Evolutionary conservation across 2,329 filamentous ascomycete genomes (phyloP), one percentile per base, ranked within the genome.

Genomic region (Penicillium thymicola): DNA sequence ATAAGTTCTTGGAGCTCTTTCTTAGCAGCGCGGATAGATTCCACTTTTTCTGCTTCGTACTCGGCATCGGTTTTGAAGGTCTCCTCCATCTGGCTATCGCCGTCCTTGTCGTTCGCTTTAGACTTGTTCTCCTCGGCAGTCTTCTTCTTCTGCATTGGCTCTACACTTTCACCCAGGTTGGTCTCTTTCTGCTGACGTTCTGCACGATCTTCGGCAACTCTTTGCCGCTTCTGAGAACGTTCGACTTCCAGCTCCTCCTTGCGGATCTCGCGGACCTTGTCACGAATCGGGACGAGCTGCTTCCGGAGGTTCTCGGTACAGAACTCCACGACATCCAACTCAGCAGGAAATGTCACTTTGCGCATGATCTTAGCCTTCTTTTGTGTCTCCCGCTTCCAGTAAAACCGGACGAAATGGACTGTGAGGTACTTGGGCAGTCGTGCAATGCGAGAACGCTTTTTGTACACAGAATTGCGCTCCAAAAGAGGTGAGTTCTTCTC

Each of bases 301-400:
- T 88, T 87, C 73, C 86, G 89, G 60, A 99, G 81, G 51, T 94
- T 88, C 27, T 97, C 92, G 13, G 92, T 93, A 75, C 94, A 99
- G 76, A 96, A 97, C 72, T 99, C 94, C 23, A 96, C 87, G 38
- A 90, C 86, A 69, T 99, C 94, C 34, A 99, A 80, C 75, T 99
- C 94, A 49, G 90, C 87, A 7, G 93, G 93, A 72, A 99, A 99
- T 0, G 91, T 93, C 55, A 99, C 94, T 78, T 97, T 99, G 72
- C 92, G 90, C 90, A 99, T 93, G 67, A 99, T 99, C 82, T 99
- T 99, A 64, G 93, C 92, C 82, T 99, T 99, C 81, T 97, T 97
- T 75, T 95, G 89, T 4, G 90, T 92, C 65, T 96, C 91, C 45
- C 89, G 86, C 71, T 96, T 93, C 94, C 94, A 99, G 79, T 93